phyloP scores from a whole-genome alignment of 345 rosid genomes.

The Hibiscus syriacus region DNA sequence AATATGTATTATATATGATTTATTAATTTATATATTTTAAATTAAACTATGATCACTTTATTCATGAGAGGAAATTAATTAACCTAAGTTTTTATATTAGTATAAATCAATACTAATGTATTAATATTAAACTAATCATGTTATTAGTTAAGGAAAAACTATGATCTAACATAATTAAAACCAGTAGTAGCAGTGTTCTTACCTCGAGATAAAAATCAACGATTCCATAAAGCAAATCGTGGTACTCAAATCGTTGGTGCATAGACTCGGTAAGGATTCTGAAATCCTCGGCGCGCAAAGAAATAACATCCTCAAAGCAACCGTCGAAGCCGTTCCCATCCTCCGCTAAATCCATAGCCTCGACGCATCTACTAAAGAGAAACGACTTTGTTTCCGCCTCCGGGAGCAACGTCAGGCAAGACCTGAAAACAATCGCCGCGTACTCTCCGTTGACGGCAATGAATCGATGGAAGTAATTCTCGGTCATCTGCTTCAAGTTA shows the following conservation, averaged over 20 bases:
- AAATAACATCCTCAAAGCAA: slow-evolving; percentile 40
- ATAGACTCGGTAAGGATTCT: slow-evolving; percentile 42
- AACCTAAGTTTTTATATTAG: no score
- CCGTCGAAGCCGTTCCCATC: slow-evolving; percentile 30
- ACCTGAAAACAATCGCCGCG: slow-evolving; percentile 43
- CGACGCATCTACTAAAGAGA: slow-evolving; percentile 51
- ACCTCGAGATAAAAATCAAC: slow-evolving; percentile 77
- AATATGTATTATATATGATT: no score
- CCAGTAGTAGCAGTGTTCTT: no score
- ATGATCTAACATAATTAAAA: no score
- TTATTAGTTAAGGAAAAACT: no score
- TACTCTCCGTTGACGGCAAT: slow-evolving; percentile 34
- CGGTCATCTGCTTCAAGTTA: slow-evolving; percentile 46
- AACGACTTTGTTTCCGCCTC: slow-evolving; percentile 67
- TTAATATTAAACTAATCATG: no score
- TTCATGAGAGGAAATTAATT: no score
- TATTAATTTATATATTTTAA: no score
- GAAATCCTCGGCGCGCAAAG: slow-evolving; percentile 41
- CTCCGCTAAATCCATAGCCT: slow-evolving; percentile 28
- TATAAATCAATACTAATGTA: no score
- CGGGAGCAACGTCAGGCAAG: slow-evolving; percentile 54
- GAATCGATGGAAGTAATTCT: slow-evolving; percentile 50
- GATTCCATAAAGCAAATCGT: slow-evolving; percentile 60
- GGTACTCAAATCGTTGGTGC: slow-evolving; percentile 40
- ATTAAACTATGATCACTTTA: no score